Evolutionary conservation across 257 asterid species (phyloP).

Genomic region (Paulownia fortunei): DNA sequence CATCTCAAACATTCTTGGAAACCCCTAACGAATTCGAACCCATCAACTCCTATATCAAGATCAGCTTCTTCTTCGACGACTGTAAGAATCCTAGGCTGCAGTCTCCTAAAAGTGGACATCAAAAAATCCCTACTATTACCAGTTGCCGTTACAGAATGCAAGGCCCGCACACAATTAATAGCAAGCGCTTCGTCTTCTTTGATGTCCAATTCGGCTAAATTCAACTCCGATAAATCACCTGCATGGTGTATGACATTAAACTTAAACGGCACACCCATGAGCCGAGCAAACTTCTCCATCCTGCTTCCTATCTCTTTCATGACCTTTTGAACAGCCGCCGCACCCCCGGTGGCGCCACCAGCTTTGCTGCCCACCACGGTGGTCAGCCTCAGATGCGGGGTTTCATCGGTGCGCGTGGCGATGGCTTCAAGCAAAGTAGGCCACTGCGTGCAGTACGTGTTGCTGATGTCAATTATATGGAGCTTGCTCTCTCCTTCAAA

Average conservation of each 20-base stretch:
- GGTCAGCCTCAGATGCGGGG: constrained; percentile 84
- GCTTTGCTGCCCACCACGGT: constrained; percentile 55
- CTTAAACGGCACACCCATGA: constrained; percentile 94
- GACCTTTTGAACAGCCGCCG: constrained; percentile 56
- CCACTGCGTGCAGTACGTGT: constrained; percentile 97
- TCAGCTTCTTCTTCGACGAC: constrained; percentile 95
- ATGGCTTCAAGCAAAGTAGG: constrained; percentile 95
- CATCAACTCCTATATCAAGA: constrained; percentile 70
- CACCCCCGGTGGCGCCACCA: constrained; percentile 33
- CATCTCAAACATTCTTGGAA: constrained; percentile 85
- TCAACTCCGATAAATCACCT: constrained; percentile 78
- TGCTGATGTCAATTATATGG: constrained; percentile 82
- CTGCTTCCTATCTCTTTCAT: constrained; percentile 86
- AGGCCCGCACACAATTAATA: constrained; percentile 71
- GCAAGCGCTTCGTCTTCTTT: constrained; percentile 84
- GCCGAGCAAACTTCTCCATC: constrained; percentile 93
- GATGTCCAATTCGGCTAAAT: constrained; percentile 54
- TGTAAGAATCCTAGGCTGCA: constrained; percentile 71
- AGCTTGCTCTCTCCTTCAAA: constrained; percentile 76
- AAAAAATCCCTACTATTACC: constrained; percentile 58
- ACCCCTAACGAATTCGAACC: constrained; percentile 64
- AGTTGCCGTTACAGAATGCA: constrained; percentile 62
- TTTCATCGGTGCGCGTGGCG: constrained; percentile 87
- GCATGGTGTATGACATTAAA: constrained; percentile 71
- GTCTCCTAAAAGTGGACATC: constrained; percentile 57